Evolutionary conservation across 176 grass and related monocot genomes (phyloP).

Genomic region (Aegilops umbellulata): DNA sequence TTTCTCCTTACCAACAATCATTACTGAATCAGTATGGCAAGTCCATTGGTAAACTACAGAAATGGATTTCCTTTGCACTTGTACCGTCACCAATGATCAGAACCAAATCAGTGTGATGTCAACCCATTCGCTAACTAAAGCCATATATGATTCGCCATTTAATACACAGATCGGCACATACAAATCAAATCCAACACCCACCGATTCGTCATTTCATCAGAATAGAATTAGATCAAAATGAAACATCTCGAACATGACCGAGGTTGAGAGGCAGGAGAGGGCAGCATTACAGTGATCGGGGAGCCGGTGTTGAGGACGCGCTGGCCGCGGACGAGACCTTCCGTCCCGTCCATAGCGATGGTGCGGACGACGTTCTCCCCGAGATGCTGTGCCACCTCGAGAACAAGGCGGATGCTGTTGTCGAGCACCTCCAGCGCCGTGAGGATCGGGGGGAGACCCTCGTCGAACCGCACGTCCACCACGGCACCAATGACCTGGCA

Average conservation of each 20-base stretch:
- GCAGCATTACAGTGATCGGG: constrained; percentile 70
- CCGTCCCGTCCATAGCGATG: constrained; percentile 91
- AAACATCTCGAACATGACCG: not conserved
- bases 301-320: constrained; percentile 88
- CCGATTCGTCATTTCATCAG: not conserved
- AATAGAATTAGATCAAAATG: constrained; percentile 27
- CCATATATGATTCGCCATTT: not conserved
- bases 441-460: constrained; percentile 78
- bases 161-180: not conserved
- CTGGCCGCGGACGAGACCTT: constrained; percentile 86
- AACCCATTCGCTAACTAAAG: not conserved
- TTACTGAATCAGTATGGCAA: not conserved
- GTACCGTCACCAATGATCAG: not conserved
- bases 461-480: constrained; percentile 80
- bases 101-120: not conserved
- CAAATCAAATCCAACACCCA: constrained; percentile 7
- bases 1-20: not conserved
- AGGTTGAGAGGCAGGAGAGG: not conserved
- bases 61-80: not conserved
- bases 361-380: constrained; percentile 95
- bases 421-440: constrained; percentile 92
- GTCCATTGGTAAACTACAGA: not conserved
- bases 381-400: constrained; percentile 95
- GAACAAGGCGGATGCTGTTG: constrained; percentile 82
- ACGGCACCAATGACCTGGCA: constrained; percentile 81